Percentiles rank a stretch among this genome's conserved stretches.
Evolutionary conservation across 768 basidiomycete species (phyloP).

Genomic region (Serendipita vermifera): DNA sequence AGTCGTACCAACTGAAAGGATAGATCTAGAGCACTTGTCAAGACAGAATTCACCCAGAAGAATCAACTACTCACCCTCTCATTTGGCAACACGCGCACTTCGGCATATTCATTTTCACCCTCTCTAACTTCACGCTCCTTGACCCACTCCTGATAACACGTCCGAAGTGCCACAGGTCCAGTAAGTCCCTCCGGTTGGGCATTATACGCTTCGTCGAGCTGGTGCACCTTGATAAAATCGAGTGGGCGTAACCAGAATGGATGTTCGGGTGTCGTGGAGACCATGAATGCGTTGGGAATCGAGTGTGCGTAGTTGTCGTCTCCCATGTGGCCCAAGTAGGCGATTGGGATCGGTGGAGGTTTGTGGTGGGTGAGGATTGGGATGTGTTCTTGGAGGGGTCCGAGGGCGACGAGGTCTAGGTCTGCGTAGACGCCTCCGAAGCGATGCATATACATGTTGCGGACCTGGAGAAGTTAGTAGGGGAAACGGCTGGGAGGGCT

Average conservation of each 20-base stretch:
- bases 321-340: conserved; percentile 5
- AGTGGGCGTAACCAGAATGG: neutral
- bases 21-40: neutral
- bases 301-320: conserved; percentile 9
- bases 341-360: neutral
- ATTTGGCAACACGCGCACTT: conserved; percentile 1
- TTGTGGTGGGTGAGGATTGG: neutral
- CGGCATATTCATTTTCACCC: neutral
- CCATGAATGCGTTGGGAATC: conserved; percentile 5
- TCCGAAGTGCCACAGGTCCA: neutral
- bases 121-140: neutral
- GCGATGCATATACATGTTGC: conserved; percentile 7
- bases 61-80: neutral
- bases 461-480: neutral
- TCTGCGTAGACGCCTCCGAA: conserved; percentile 7
- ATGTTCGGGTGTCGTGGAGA: neutral
- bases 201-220: neutral
- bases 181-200: conserved; percentile 3
- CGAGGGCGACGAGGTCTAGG: conserved; percentile 2
- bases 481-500: neutral
- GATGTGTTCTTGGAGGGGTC: neutral
- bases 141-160: neutral
- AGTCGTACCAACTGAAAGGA: conserved; percentile 9
- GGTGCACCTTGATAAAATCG: conserved; percentile 3
- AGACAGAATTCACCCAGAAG: neutral